Conservation (phyloP, 1,284 basidiomycete species). For the Phylloporus sp. region DNA sequence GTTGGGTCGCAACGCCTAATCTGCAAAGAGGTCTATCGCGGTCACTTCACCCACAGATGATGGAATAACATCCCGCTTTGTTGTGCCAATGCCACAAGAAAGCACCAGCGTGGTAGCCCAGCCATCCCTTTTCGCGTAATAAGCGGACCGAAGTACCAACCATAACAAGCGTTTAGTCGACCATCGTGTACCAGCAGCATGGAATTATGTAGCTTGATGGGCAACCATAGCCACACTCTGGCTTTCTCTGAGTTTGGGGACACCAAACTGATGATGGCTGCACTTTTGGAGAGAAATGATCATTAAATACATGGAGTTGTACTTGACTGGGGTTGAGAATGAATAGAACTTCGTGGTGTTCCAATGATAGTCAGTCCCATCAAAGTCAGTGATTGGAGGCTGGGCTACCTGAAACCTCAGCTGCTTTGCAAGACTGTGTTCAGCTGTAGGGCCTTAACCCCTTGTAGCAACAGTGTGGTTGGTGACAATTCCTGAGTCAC, state of each 20-base stretch:
- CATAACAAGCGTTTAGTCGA: constrained; percentile 46
- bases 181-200: not conserved
- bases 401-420: constrained; percentile 56
- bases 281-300: constrained; percentile 50
- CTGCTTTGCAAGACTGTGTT: constrained; percentile 62
- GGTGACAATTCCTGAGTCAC: constrained; percentile 66
- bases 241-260: constrained; percentile 55
- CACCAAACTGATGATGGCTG: constrained; percentile 58
- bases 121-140: constrained; percentile 59
- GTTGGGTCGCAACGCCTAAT: constrained; percentile 70
- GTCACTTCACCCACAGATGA: constrained; percentile 69
- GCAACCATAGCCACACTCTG: constrained; percentile 72
- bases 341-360: constrained; percentile 51
- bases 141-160: constrained; percentile 68
- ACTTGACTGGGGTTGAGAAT: constrained; percentile 67
- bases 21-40: constrained; percentile 67
- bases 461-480: constrained; percentile 63
- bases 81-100: constrained; percentile 62
- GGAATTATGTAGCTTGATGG: constrained; percentile 41
- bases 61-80: constrained; percentile 66
- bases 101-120: constrained; percentile 54
- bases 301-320: constrained; percentile 64
- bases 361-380: constrained; percentile 2
- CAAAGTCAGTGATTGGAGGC: not conserved
- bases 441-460: constrained; percentile 59